Evolutionary conservation across 208 protist species (phyloP).

Genomic region (Strigomonas galati): DNA sequence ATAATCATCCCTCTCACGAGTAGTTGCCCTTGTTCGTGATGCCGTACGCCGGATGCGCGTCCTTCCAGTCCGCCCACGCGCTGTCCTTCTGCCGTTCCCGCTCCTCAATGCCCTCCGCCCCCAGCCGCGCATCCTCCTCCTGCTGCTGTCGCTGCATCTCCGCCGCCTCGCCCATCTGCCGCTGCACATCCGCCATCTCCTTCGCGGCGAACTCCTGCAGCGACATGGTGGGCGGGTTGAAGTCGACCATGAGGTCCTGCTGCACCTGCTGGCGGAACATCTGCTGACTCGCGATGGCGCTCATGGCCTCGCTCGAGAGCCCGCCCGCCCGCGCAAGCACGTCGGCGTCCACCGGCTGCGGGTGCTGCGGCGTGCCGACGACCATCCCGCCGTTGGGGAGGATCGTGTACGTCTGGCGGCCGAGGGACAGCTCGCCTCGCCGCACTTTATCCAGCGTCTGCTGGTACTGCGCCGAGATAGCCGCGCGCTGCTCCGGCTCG

Average conservation of each 20-base stretch:
- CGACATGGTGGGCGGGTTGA: constrained; percentile 82
- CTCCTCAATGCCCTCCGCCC: constrained; percentile 82
- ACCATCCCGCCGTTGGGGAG: constrained; percentile 74
- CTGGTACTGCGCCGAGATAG: constrained; percentile 65
- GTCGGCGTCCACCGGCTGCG: constrained; percentile 25
- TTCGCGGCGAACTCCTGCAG: constrained; percentile 81
- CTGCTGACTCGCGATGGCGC: constrained; percentile 36
- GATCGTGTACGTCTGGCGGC: constrained; percentile 85
- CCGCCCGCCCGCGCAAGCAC: constrained; percentile 16
- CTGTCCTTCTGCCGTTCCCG: constrained; percentile 77
- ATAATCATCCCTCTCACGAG: constrained; percentile 29
- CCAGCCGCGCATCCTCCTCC: constrained; percentile 79
- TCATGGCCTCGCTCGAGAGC: constrained; percentile 10
- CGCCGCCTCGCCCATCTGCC: constrained; percentile 55
- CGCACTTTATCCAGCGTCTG: constrained; percentile 65
- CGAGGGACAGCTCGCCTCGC: constrained; percentile 60
- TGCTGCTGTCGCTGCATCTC: constrained; percentile 32
- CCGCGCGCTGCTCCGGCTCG: constrained; percentile 47
- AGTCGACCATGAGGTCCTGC: constrained; percentile 72
- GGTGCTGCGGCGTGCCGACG: constrained; percentile 49
- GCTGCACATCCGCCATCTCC: constrained; percentile 80
- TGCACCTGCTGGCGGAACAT: constrained; percentile 67
- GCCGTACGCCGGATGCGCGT: constrained; percentile 77
- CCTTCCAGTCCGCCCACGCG: constrained; percentile 79
- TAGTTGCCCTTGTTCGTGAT: constrained; percentile 83